phyloP scores from a whole-genome alignment of 1,284 basidiomycete genomes.

The Apiotrichum gracile region DNA sequence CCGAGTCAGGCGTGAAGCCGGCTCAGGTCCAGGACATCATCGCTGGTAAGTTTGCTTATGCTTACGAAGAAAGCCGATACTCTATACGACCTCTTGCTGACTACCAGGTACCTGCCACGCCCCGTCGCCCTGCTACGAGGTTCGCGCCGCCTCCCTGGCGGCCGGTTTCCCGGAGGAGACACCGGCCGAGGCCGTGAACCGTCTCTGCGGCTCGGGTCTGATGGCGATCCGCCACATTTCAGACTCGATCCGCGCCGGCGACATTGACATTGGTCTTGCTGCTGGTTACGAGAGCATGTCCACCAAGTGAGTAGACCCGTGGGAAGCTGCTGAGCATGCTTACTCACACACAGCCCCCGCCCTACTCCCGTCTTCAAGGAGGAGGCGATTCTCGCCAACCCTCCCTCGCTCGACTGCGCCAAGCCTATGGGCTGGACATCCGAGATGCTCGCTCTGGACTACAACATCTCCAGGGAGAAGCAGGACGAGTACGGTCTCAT shows the following conservation, averaged over 20 bases:
- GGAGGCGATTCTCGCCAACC: constrained; percentile 60
- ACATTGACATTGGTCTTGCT: constrained; percentile 65
- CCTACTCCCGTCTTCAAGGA: constrained; percentile 68
- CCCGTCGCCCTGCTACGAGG: constrained; percentile 18
- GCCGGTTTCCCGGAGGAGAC: constrained; percentile 50
- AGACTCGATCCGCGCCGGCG: constrained; percentile 66
- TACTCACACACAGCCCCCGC: constrained; percentile 54
- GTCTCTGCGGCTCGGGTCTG: constrained; percentile 75
- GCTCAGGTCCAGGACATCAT: constrained; percentile 47
- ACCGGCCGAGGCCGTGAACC: constrained; percentile 72
- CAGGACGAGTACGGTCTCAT: constrained; percentile 77
- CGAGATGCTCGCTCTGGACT: constrained; percentile 73
- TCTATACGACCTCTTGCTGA: too few species aligned
- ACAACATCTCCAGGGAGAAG: constrained; percentile 64
- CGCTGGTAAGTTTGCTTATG: constrained; percentile 57
- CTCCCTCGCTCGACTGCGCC: constrained; percentile 65
- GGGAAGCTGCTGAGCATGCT: constrained; percentile 25
- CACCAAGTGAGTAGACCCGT: constrained; percentile 53
- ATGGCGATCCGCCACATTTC: constrained; percentile 60
- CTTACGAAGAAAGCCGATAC: too few species aligned
- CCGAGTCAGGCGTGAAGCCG: constrained; percentile 20
- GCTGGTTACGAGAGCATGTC: constrained; percentile 82
- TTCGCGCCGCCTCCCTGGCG: constrained; percentile 17
- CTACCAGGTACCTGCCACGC: constrained; percentile 13
- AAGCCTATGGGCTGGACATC: constrained; percentile 92